phyloP scores from a whole-genome alignment of 2,329 filamentous ascomycete species.

The Fusarium gaditjirri region DNA sequence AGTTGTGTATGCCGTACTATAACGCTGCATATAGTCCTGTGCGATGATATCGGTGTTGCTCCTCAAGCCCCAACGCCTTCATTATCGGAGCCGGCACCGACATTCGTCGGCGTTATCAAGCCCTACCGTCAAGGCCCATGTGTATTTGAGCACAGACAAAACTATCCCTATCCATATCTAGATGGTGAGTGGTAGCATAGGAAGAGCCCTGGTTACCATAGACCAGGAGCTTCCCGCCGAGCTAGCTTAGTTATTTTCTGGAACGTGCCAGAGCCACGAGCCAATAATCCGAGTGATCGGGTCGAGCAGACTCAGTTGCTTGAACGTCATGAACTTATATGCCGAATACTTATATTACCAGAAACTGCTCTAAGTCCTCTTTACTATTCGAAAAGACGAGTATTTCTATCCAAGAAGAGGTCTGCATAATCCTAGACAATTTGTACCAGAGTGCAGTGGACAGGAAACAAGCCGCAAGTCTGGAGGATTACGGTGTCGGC shows the following conservation, averaged over 20 bases:
- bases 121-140: neutral
- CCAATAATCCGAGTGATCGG: neutral
- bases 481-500: slow-evolving; percentile 27
- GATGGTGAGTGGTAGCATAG: slow-evolving; percentile 19
- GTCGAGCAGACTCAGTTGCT: neutral
- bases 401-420: neutral
- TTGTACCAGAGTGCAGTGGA: slow-evolving; percentile 7
- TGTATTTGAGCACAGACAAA: slow-evolving; percentile 14
- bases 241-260: slow-evolving; percentile 7
- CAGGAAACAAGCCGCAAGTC: slow-evolving; percentile 29
- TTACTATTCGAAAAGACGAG: neutral
- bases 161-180: slow-evolving; percentile 8
- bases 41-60: slow-evolving; percentile 34
- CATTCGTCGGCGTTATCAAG: slow-evolving; percentile 7
- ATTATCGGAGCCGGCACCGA: slow-evolving; percentile 13
- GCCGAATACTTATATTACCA: neutral
- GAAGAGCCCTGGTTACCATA: slow-evolving; percentile 17
- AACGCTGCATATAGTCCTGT: slow-evolving; percentile 23
- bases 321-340: neutral
- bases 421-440: neutral
- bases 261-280: slow-evolving; percentile 20
- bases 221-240: slow-evolving; percentile 23
- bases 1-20: slow-evolving; percentile 5
- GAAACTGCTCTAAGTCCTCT: neutral
- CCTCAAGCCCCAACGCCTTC: slow-evolving; percentile 17